phyloP scores from a whole-genome alignment of 441 rosid genomes.

The Brassica hybrid region DNA sequence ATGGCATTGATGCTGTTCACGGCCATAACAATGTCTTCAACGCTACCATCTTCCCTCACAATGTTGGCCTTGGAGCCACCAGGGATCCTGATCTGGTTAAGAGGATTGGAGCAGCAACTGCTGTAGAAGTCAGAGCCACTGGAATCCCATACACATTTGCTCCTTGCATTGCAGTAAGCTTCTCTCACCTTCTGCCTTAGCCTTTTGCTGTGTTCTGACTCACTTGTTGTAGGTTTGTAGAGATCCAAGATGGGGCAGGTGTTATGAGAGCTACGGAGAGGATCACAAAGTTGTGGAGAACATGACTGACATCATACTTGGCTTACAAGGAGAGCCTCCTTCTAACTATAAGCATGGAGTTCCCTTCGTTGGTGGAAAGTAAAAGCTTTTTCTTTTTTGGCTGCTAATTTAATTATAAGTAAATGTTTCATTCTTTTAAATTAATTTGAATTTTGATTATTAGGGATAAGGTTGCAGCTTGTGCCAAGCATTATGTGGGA shows the following conservation, averaged over 20 bases:
- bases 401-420: conserved; percentile 1
- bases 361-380: conserved; percentile 72
- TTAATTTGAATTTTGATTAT: background rate
- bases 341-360: conserved; percentile 49
- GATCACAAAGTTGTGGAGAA: conserved; percentile 63
- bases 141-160: conserved; percentile 77
- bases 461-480: conserved; percentile 71
- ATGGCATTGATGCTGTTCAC: conserved; percentile 68
- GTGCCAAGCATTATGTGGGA: conserved; percentile 76
- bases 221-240: conserved; percentile 61
- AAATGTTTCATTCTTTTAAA: conserved; percentile 17
- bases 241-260: conserved; percentile 83
- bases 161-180: conserved; percentile 76
- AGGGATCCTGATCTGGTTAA: conserved; percentile 70
- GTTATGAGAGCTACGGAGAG: conserved; percentile 76
- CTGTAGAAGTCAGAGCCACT: conserved; percentile 74
- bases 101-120: conserved; percentile 78
- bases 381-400: background rate
- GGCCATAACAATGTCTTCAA: conserved; percentile 63
- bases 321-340: conserved; percentile 76
- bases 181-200: background rate
- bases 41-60: conserved; percentile 70
- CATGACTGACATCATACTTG: conserved; percentile 72
- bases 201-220: conserved; percentile 27
- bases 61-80: conserved; percentile 72